Conservation (phyloP, 495 filamentous ascomycete genomes). For the Penicillium paradoxum region DNA sequence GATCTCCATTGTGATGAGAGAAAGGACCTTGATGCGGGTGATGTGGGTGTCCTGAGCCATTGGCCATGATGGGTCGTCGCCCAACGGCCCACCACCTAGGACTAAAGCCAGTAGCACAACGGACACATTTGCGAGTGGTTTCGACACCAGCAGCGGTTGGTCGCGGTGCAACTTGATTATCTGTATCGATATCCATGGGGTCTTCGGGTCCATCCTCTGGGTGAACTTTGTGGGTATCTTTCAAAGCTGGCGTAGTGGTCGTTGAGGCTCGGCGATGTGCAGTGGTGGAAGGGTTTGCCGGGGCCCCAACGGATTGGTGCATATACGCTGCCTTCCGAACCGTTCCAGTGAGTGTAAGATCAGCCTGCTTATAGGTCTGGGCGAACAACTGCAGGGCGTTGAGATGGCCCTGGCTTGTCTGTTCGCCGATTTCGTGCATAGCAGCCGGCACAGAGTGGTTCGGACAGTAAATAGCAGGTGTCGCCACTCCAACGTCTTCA, state of each 20-base stretch:
- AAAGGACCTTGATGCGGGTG: constrained; percentile 23
- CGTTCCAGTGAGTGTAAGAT: constrained; percentile 82
- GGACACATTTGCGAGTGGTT: constrained; percentile 31
- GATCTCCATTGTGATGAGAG: constrained; percentile 31
- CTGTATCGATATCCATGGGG: constrained; percentile 35
- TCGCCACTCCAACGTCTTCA: constrained; percentile 69
- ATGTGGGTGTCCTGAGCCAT: constrained; percentile 27
- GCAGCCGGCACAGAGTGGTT: constrained; percentile 67
- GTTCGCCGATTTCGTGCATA: constrained; percentile 73
- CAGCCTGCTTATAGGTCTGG: constrained; percentile 88
- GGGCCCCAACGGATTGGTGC: constrained; percentile 43
- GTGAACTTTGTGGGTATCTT: constrained; percentile 28
- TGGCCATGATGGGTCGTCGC: constrained; percentile 26
- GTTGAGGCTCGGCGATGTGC: constrained; percentile 38
- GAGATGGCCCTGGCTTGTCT: constrained; percentile 49
- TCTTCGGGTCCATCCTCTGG: constrained; percentile 31
- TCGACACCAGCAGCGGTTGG: constrained; percentile 11
- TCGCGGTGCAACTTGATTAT: constrained; percentile 19
- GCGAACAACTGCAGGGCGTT: constrained; percentile 84
- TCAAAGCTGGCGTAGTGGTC: constrained; percentile 24
- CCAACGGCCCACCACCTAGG: constrained; percentile 43
- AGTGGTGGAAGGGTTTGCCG: constrained; percentile 22
- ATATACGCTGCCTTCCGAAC: constrained; percentile 77
- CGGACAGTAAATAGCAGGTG: constrained; percentile 83
- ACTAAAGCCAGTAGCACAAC: constrained; percentile 37